Evolutionary conservation across 371 early-diverging fungal genomes (phyloP), one percentile per base, ranked within the genome.

Genomic region (Encephalitozoon cuniculi): DNA sequence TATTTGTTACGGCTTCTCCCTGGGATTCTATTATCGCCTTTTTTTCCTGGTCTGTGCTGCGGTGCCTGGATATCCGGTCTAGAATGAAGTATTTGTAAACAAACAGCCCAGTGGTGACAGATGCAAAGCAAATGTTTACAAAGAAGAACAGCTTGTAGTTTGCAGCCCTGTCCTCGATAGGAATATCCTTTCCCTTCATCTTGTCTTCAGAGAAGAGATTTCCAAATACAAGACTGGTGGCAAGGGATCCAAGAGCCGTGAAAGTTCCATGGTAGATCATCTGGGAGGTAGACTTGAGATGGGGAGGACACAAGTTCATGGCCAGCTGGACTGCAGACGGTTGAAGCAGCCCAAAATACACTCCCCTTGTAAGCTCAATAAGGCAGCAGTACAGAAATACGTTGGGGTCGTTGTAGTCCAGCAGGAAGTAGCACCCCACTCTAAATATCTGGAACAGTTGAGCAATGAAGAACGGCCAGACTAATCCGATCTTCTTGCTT

Each of bases 291-390:
- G 85, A 72, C 53, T 79, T 83, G 9, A 85, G 59, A 69, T 84
- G 73, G 11, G 79, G 72, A 12, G 86, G 85, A 32, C 81, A 79
- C 8, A 85, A 59, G n/a, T 68, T 70, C 15, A 55, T 74, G 4
- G 85, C 85, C 25, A 86, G 52, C 26, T 85, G 83, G 9, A 86
- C 83, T 8, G 80, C 84, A 21, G 81, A 81, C 1, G 78, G 75
- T 43, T 85, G 84, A 1, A 83, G 79, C 1, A 86, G 59, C 44
- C 85, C 85, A 74, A 86, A 86, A 64, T 86, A 85, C n/a, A 86
- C 46, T 30, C 86, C 86, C 67, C 84, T 86, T 6, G 84, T 49
- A 2, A 83, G 26, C 65, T 86, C 86, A 49, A 86, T 49, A 18
- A 74, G 9, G 53, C 86, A 86, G 51, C 53, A 34, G 15, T 67